Evolutionary conservation across 345 rosid species (phyloP), one percentile per base, ranked within the genome.

Genomic region (Luvunga scandens): DNA sequence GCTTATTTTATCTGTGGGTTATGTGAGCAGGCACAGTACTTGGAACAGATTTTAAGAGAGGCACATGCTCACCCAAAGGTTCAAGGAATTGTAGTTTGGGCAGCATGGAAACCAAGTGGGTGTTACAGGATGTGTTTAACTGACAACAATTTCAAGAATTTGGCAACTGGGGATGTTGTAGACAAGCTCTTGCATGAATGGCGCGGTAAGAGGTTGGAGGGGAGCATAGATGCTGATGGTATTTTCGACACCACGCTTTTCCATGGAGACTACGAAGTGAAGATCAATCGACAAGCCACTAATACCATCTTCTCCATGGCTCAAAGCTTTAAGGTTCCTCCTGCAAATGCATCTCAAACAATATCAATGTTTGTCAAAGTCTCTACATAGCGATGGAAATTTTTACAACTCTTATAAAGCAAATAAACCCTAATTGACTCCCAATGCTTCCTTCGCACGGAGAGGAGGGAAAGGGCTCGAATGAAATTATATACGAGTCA

Each of bases 51-150:
- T 19, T 55, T 94, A 50, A 90, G 86, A 78, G 98, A 94, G 78
- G 97, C 76, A 7, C 88, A 87, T 62, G 71, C 89, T 18, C 97
- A 93, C 76, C 95, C 94, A 7, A 76, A 83, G 33, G 89, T 94
- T 30, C 42, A 36, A 1, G 97, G 97, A 69, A 94, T 94, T 0
- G 87, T 93, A 22, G 45, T 87, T 0, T 93, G 98, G 98, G n/a
- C 91, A 9, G 94, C 90, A 1, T 88, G 90, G 91, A 61, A 4
- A 0, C 89, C 94, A 1, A 0, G 39, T 13, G 97, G 92, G 21
- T 93, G 97, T 74, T 93, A 86, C 68, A 36, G 75, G 42, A 93
- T 93, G 93, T 95, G 97, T 67, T 81, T 93, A 66, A 95, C 98
- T 0, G 95, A 93, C 68, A 89, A 83, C 78, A 88, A 86, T 83